Percentiles rank a stretch among this genome's conserved stretches.
Evolutionary conservation across 1,139 yeast species (phyloP).

Genomic region (Yamadazyma diospyri): DNA sequence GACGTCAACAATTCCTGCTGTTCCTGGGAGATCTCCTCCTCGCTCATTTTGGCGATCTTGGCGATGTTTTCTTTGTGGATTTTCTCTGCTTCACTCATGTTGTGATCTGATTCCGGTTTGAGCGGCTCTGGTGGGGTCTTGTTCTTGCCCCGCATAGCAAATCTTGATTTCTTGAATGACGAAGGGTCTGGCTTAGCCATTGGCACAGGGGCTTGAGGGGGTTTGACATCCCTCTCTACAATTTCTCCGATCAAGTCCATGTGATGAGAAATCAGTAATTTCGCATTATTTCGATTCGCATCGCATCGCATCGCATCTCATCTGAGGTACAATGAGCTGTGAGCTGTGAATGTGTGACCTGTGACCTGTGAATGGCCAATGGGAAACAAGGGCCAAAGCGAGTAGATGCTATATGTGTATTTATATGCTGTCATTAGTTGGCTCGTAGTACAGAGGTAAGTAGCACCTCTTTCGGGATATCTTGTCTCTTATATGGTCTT

Average conservation of each 20-base stretch:
- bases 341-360: too few species aligned
- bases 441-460: constrained; percentile 19
- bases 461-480: constrained; percentile 19
- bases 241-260: constrained; percentile 79
- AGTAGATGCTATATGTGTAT: too few species aligned
- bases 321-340: too few species aligned
- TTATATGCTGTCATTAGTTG: too few species aligned
- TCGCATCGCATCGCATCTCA: too few species aligned
- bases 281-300: constrained; percentile 4
- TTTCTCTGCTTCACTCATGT: constrained; percentile 55
- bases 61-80: constrained; percentile 77
- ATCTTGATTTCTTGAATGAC: constrained; percentile 33
- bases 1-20: constrained; percentile 61
- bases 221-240: constrained; percentile 57
- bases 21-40: constrained; percentile 62
- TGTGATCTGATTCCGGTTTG: constrained; percentile 6
- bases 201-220: constrained; percentile 30
- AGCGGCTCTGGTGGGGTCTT: constrained; percentile 17
- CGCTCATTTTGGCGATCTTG: constrained; percentile 58
- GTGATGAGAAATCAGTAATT: constrained; percentile 1
- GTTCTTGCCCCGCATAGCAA: constrained; percentile 10
- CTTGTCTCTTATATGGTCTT: constrained; percentile 17
- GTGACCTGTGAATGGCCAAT: too few species aligned
- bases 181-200: constrained; percentile 31
- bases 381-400: too few species aligned